Percentiles rank a stretch among this genome's conserved stretches.
Conservation (phyloP, 164 flowering plant species). For the Macadamia integrifolia region DNA sequence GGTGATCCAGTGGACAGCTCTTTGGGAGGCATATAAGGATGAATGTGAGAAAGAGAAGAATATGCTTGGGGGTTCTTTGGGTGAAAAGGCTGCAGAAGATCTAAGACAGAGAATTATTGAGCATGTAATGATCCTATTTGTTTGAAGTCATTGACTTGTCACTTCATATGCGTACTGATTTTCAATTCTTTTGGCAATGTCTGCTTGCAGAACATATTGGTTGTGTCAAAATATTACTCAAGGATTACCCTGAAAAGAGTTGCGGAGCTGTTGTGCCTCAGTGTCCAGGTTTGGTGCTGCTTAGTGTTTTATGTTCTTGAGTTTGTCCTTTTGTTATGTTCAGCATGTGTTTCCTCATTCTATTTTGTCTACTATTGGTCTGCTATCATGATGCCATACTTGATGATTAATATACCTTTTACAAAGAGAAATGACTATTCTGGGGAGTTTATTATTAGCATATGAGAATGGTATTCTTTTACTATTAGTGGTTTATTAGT, state of each 20-base stretch:
- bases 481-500: too few species aligned
- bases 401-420: too few species aligned
- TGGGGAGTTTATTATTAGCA: too few species aligned
- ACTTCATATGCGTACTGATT: not conserved
- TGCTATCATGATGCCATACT: too few species aligned
- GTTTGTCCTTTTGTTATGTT: not conserved
- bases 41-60: conserved; percentile 85
- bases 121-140: conserved; percentile 46
- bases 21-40: conserved; percentile 66
- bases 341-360: not conserved
- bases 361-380: not conserved
- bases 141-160: not conserved
- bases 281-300: conserved; percentile 55
- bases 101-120: conserved; percentile 83
- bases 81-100: conserved; percentile 91
- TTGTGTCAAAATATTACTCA: conserved; percentile 90
- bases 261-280: conserved; percentile 81
- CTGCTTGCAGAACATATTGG: conserved; percentile 80
- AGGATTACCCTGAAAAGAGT: conserved; percentile 87
- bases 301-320: not conserved
- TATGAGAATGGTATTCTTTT: too few species aligned
- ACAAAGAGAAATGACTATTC: too few species aligned
- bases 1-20: conserved; percentile 88
- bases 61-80: conserved; percentile 81
- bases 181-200: conserved; percentile 1